Evolutionary conservation across 2,329 filamentous ascomycete species (phyloP).

Genomic region (Aspergillus hiratsukae): DNA sequence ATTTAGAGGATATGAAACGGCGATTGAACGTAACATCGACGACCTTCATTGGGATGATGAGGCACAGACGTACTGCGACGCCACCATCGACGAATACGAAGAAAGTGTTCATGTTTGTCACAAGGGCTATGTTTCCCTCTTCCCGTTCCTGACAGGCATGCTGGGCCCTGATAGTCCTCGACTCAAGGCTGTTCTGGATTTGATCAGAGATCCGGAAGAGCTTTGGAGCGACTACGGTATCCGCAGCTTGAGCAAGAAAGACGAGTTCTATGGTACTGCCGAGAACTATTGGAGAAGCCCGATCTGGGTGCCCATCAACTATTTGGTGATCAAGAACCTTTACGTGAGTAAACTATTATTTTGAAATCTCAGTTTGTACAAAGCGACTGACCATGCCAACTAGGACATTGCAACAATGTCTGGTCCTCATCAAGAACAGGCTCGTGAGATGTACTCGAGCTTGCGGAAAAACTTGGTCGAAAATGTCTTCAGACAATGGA

Average conservation of each 20-base stretch:
- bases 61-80: slow-evolving; percentile 83
- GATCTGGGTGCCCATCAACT: slow-evolving; percentile 96
- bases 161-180: slow-evolving; percentile 68
- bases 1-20: slow-evolving; percentile 66
- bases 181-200: slow-evolving; percentile 68
- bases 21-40: slow-evolving; percentile 79
- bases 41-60: slow-evolving; percentile 89
- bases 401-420: slow-evolving; percentile 60
- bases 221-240: slow-evolving; percentile 91
- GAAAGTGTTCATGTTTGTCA: slow-evolving; percentile 88
- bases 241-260: slow-evolving; percentile 78
- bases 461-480: slow-evolving; percentile 81
- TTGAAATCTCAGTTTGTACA: not conserved
- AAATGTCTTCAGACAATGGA: slow-evolving; percentile 84
- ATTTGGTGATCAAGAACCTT: slow-evolving; percentile 74
- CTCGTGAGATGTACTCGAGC: slow-evolving; percentile 67
- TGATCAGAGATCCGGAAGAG: slow-evolving; percentile 75
- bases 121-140: slow-evolving; percentile 91
- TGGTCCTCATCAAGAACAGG: slow-evolving; percentile 65
- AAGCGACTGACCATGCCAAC: slow-evolving; percentile 13
- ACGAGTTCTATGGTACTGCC: slow-evolving; percentile 77
- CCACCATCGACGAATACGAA: slow-evolving; percentile 91
- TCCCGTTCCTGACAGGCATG: slow-evolving; percentile 85
- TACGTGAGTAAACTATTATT: slow-evolving; percentile 54
- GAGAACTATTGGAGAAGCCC: slow-evolving; percentile 98